These are phyloP conservation scores for Hymenoscyphus linearis DNA, from an alignment of 2,329 filamentous ascomycete genomes.

Conservation along the genomic window DNA sequence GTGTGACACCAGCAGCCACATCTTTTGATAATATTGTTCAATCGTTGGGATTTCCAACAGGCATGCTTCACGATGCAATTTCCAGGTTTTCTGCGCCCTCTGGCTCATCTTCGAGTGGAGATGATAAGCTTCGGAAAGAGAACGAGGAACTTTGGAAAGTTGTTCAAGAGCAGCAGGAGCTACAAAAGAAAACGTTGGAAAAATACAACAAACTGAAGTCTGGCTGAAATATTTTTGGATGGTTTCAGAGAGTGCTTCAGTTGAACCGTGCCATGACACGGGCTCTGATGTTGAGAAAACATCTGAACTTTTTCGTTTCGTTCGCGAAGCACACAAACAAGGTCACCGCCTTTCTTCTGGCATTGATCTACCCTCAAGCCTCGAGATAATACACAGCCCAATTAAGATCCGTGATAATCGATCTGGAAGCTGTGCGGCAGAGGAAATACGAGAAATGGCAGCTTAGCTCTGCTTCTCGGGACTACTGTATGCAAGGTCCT, in stretches of 20 bases:
- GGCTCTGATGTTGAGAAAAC: background rate
- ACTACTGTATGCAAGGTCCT: background rate
- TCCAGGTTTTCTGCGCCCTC: slow-evolving; percentile 36
- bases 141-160: slow-evolving; percentile 42
- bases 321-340: background rate
- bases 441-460: background rate
- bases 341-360: background rate
- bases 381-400: background rate
- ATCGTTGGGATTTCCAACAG: slow-evolving; percentile 26
- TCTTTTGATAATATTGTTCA: slow-evolving; percentile 20
- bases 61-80: slow-evolving; percentile 46
- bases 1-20: slow-evolving; percentile 27
- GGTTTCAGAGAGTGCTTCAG: slow-evolving; percentile 17
- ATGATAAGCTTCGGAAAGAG: slow-evolving; percentile 34
- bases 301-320: background rate
- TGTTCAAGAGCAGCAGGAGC: slow-evolving; percentile 39
- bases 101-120: slow-evolving; percentile 33
- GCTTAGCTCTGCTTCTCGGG: background rate
- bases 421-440: background rate
- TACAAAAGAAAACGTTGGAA: slow-evolving; percentile 38
- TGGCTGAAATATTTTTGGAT: slow-evolving; percentile 9
- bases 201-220: slow-evolving; percentile 29
- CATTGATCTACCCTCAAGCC: background rate
- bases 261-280: background rate
- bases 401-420: background rate